Evolutionary conservation across 2,329 filamentous ascomycete species (phyloP), one percentile per base, ranked within the genome.

Genomic region (Magnaporthiopsis rhizophila): DNA sequence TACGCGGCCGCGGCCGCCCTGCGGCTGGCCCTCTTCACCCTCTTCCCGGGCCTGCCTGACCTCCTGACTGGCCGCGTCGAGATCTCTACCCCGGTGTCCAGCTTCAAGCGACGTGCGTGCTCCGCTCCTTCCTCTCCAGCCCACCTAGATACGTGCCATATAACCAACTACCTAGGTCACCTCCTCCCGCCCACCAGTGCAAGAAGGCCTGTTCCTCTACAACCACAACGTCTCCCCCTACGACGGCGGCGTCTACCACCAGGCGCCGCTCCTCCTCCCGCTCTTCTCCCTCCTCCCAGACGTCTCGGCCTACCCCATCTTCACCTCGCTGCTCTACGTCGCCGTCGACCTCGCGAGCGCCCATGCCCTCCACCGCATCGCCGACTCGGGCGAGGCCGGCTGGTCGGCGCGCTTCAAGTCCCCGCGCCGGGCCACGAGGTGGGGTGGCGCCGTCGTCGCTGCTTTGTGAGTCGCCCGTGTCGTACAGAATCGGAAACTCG

Each of bases 211-310:
- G 65, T 99, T 97, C 72, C 86, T 99, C 28, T 98, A 98, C 76
- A 93, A 91, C 68, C 91, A 96, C 76, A 96, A 97, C 79, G 91
- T 98, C 65, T 97, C 92, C 66, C 95, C 95, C 1, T 99, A 98
- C 79, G 92, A 99, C 75, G 95, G 95, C 68, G 95, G 95, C 71
- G 91, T 88, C 73, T 88, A 84, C 75, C 83, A 87, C 77, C 83
- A 97, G 82, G 92, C 93, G 58, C 95, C 95, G 61, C 82, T 99
- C 65, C 85, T 99, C 57, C 86, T 99, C 65, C 92, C 94, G 59
- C 83, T 98, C 69, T 97, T 98, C 81, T 91, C 92, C 50, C 83
- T 97, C 59, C 84, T 99, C 59, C 94, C 95, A 12, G 85, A 88
- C 73, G 82, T 86, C 61, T 78, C 82, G 67, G 74, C 78, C 63